A percentile compares a stretch with the other conserved stretches of the same genome.
Evolutionary conservation across 2,329 filamentous ascomycete genomes (phyloP).

Genomic region (Thelonectria rubi): DNA sequence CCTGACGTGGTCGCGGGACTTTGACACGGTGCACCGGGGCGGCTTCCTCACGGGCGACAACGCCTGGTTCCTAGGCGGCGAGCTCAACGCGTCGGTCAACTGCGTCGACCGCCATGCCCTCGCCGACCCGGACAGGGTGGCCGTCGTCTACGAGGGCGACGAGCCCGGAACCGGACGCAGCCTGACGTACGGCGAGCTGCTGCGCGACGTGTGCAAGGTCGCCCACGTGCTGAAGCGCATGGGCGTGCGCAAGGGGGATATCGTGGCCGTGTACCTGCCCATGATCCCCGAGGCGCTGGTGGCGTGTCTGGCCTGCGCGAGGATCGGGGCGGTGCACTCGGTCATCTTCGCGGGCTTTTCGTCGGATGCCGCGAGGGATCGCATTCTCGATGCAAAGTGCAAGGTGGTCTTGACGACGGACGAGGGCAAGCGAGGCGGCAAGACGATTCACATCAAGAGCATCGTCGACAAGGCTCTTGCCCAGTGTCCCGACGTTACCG

Average conservation of each 20-base stretch:
- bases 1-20: slow-evolving; percentile 86
- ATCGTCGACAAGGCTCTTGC: slow-evolving; percentile 93
- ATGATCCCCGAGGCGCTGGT: slow-evolving; percentile 96
- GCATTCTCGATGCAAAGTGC: slow-evolving; percentile 84
- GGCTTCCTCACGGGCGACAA: slow-evolving; percentile 79
- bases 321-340: slow-evolving; percentile 92
- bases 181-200: slow-evolving; percentile 88
- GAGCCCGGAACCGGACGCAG: slow-evolving; percentile 84
- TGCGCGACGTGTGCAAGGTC: slow-evolving; percentile 84
- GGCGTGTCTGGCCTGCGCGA: slow-evolving; percentile 78
- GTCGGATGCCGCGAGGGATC: slow-evolving; percentile 88
- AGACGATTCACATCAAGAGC: slow-evolving; percentile 93
- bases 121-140: slow-evolving; percentile 86
- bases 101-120: slow-evolving; percentile 92
- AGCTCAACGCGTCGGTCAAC: slow-evolving; percentile 93
- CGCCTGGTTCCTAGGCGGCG: slow-evolving; percentile 91
- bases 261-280: slow-evolving; percentile 91
- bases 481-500: slow-evolving; percentile 77
- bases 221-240: slow-evolving; percentile 87
- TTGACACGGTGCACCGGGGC: slow-evolving; percentile 83
- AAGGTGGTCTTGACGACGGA: slow-evolving; percentile 93
- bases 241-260: slow-evolving; percentile 94
- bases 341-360: slow-evolving; percentile 97
- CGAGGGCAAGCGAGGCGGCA: slow-evolving; percentile 92
- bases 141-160: slow-evolving; percentile 96